A percentile compares a stretch with the other conserved stretches of the same genome.
Evolutionary conservation across 345 rosid species (phyloP).

Genomic region (Dipteronia dyeriana): DNA sequence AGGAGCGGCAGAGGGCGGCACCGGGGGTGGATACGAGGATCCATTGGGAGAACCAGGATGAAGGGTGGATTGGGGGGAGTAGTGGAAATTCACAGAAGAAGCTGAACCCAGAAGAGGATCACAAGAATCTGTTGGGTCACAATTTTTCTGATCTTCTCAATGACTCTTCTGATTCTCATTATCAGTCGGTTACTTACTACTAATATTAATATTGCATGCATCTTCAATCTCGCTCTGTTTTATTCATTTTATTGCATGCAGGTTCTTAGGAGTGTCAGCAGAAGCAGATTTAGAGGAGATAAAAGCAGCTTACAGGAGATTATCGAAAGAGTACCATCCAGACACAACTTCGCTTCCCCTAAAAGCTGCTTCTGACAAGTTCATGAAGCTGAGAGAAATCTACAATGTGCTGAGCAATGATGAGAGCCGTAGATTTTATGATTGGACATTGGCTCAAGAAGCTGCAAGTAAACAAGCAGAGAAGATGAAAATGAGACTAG

Average conservation of each 20-base stretch:
- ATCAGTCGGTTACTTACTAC: constrained; percentile 54
- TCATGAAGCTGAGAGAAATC: constrained; percentile 69
- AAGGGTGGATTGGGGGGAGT: constrained; percentile 82
- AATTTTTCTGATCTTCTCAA: constrained; percentile 77
- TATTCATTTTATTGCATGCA: constrained; percentile 1
- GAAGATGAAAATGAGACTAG: constrained; percentile 67
- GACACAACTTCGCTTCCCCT: constrained; percentile 91
- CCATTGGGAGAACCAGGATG: constrained; percentile 87
- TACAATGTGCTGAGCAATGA: constrained; percentile 63
- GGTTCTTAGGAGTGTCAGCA: constrained; percentile 77
- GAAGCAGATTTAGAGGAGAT: constrained; percentile 85
- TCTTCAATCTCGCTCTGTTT: too few species aligned
- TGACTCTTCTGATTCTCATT: constrained; percentile 81
- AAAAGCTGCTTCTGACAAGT: constrained; percentile 79
- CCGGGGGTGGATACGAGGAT: constrained; percentile 92
- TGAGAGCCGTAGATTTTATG: constrained; percentile 75
- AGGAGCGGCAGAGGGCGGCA: constrained; percentile 35
- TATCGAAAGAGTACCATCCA: constrained; percentile 94
- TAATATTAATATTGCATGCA: too few species aligned
- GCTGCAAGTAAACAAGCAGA: constrained; percentile 80
- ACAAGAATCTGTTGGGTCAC: constrained; percentile 45
- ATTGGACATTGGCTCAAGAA: constrained; percentile 94
- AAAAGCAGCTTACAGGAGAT: constrained; percentile 77
- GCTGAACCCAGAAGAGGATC: constrained; percentile 33
- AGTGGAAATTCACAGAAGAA: constrained; percentile 12